These are phyloP conservation scores for Spiraea crenata DNA, from an alignment of 331 rosid species.

Conservation along the genomic window DNA sequence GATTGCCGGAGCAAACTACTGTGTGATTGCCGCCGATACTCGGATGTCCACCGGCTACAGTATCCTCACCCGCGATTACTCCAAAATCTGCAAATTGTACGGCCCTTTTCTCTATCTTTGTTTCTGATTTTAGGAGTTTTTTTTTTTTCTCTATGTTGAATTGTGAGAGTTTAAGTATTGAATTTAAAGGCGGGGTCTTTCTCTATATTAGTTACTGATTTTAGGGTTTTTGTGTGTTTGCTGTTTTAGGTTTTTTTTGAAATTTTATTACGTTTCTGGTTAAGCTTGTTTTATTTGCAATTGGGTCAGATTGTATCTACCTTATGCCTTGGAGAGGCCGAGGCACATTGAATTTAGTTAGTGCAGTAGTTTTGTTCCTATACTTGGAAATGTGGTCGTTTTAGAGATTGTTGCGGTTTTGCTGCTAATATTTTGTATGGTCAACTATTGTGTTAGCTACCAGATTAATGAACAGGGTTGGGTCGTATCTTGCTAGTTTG, in stretches of 20 bases:
- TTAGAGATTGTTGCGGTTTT: neutral
- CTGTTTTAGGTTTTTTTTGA: neutral
- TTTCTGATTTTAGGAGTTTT: neutral
- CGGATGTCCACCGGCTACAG: slow-evolving; percentile 94
- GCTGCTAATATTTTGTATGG: neutral
- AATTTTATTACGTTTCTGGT: neutral
- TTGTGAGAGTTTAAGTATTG: too few species aligned
- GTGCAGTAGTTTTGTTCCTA: neutral
- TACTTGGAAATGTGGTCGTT: neutral
- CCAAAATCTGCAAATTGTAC: slow-evolving; percentile 77
- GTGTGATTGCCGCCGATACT: slow-evolving; percentile 91
- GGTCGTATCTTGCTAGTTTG: neutral
- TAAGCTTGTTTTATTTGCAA: neutral
- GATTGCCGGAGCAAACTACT: slow-evolving; percentile 92
- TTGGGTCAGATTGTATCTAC: neutral
- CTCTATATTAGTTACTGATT: neutral
- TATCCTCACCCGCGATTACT: slow-evolving; percentile 90
- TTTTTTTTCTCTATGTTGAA: neutral
- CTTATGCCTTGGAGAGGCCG: neutral
- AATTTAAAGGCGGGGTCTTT: neutral
- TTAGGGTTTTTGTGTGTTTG: neutral
- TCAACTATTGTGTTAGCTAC: neutral
- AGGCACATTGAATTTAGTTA: neutral
- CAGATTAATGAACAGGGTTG: too few species aligned
- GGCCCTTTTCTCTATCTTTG: neutral